Percentiles rank a stretch among this genome's conserved stretches.
phyloP scores from a whole-genome alignment of 1,284 basidiomycete species.

The Sanghuangporus sanghuang region DNA sequence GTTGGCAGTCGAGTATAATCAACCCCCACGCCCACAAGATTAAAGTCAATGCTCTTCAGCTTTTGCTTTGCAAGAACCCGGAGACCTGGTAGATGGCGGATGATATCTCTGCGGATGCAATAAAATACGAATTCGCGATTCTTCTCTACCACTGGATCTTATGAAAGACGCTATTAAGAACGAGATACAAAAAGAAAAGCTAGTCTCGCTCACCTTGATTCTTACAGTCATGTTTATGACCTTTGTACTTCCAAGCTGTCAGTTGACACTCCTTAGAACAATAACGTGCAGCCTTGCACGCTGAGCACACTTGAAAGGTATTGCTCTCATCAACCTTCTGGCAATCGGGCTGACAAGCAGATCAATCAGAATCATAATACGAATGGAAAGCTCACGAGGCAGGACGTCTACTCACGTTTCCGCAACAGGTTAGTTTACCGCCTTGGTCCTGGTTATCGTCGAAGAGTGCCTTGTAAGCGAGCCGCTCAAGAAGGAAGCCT shows the following conservation, averaged over 20 bases:
- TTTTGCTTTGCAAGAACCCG: background rate
- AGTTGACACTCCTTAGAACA: slow-evolving; percentile 10
- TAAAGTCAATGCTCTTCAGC: background rate
- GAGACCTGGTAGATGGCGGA: slow-evolving; percentile 2
- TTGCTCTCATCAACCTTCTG: background rate
- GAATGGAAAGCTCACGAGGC: background rate
- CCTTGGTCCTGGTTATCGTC: background rate
- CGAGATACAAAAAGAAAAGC: too few relatives aligned
- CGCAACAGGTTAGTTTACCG: background rate
- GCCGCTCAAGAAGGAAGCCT: background rate
- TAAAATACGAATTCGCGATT: slow-evolving; percentile 2
- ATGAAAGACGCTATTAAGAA: background rate
- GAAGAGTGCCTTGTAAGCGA: background rate
- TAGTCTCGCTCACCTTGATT: background rate
- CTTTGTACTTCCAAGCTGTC: background rate
- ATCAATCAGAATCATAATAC: background rate
- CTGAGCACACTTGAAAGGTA: background rate
- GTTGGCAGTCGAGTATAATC: background rate
- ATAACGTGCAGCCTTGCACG: slow-evolving; percentile 2
- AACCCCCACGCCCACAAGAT: background rate
- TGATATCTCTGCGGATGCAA: slow-evolving; percentile 2
- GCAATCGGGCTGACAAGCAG: background rate
- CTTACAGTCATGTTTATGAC: slow-evolving; percentile 5
- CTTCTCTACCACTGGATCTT: background rate
- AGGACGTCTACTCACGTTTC: background rate